These are phyloP conservation scores for Diospyros kaki DNA, from an alignment of 148 eudicot species.

Conservation along the genomic window DNA sequence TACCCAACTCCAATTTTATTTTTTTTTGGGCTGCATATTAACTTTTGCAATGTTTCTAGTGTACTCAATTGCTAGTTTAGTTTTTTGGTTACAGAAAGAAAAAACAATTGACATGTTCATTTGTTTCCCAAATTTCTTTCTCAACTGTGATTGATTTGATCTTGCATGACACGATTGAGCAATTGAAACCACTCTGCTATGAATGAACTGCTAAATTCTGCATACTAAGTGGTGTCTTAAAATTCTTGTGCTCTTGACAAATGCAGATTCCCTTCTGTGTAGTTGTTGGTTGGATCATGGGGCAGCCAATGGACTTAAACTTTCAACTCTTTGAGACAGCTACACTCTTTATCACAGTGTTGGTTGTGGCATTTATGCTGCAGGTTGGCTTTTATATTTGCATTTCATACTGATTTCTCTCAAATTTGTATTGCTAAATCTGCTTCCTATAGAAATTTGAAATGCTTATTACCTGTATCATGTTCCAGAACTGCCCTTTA, in stretches of 20 bases:
- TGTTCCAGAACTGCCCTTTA: no score
- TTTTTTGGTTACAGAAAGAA: neutral
- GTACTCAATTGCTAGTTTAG: neutral
- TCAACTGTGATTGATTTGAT: no score
- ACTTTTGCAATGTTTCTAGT: neutral
- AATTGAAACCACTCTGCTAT: no score
- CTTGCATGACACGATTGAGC: no score
- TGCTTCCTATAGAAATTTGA: no score
- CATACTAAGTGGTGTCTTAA: neutral
- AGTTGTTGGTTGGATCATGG: constrained; percentile 45
- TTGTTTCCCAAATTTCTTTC: no score
- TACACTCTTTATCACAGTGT: constrained; percentile 44
- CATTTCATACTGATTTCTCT: no score
- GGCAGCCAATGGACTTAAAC: constrained; percentile 36
- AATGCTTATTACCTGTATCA: no score
- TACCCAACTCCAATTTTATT: neutral
- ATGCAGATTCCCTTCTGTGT: constrained; percentile 57
- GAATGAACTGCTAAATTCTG: neutral
- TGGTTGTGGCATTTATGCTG: constrained; percentile 54
- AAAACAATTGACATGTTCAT: no score
- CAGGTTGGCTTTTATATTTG: constrained; percentile 31
- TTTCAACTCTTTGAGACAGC: constrained; percentile 56
- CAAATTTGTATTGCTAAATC: neutral
- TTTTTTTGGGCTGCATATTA: neutral
- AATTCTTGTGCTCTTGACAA: neutral